Evolutionary conservation across 768 basidiomycete species (phyloP), one percentile per base, ranked within the genome.

Genomic region (Pisolithus albus): DNA sequence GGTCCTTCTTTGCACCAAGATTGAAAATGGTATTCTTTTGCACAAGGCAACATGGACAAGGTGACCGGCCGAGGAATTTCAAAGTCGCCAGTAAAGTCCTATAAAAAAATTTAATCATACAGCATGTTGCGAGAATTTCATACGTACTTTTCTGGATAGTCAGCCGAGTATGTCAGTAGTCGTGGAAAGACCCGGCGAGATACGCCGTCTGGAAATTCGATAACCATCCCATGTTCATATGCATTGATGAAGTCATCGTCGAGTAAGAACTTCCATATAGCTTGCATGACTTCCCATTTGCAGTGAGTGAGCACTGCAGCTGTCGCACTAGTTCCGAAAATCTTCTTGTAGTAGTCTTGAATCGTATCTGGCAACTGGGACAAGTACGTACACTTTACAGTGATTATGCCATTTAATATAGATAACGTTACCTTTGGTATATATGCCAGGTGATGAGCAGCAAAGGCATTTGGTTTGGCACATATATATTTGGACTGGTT

Each of bases 141-240:
- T 4, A 56, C 37, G 8, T 51, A 71, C 72, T 70, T 72, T 32
- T 68, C 65, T 0, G 60, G 66, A 48, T 66, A 68, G 47, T 66
- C 61, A 6, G 63, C 67, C 1, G 62, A 50, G 30, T 68, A 68
- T 0, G 65, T 59, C 37, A 68, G 62, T 1, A 68, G 40, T 0
- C 50, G 51, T 1, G 49, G 63, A 38, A 63, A 65, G 0, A 66
- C 52, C 2, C 0, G n/a, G n/a, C 52, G 46, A 0, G 8, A 0
- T 0, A 63, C 39, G 0, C 65, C 59, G 51, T 68, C 62, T 0
- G 44, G 41, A 32, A 59, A 68, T 5, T 38, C 24, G 6, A 65
- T 56, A 0, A 62, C 46, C 0, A 65, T 55, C 0, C 65, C 64
- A 38, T 59, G 46, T 4, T 53, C 7, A 13, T 64, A 69, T 0